Percentiles rank a stretch among this genome's conserved stretches.
Evolutionary conservation across 495 filamentous ascomycete species (phyloP).

Genomic region (Podospora bellae-mahoneyi): DNA sequence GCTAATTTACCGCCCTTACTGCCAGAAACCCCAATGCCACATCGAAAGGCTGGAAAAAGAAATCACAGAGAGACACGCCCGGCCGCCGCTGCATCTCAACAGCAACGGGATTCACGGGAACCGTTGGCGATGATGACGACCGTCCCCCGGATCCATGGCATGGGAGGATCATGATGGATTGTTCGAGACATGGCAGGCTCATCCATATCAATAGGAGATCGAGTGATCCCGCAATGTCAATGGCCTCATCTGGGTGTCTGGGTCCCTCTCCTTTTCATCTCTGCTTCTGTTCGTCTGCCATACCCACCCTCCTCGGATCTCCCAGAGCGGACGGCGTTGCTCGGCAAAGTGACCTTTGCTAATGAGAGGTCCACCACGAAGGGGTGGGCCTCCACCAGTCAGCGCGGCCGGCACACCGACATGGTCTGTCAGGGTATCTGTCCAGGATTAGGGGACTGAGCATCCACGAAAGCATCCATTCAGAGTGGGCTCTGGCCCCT

Average conservation of each 20-base stretch:
- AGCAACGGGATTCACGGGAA: neutral
- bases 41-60: slow-evolving; percentile 3
- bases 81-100: neutral
- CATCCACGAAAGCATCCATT: slow-evolving; percentile 15
- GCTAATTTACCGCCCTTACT: slow-evolving; percentile 12
- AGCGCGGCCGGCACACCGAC: slow-evolving; percentile 24
- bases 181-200: neutral
- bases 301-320: slow-evolving; percentile 4
- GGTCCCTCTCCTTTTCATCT: neutral
- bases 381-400: slow-evolving; percentile 24
- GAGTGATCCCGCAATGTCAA: neutral
- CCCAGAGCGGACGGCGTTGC: slow-evolving; percentile 10
- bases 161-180: neutral
- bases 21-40: slow-evolving; percentile 9
- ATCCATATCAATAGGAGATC: neutral
- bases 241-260: neutral
- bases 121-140: neutral
- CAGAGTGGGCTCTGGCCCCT: slow-evolving; percentile 16
- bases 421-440: slow-evolving; percentile 8
- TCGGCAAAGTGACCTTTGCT: slow-evolving; percentile 19
- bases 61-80: neutral
- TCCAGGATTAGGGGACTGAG: slow-evolving; percentile 11
- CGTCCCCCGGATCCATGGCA: neutral
- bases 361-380: slow-evolving; percentile 32
- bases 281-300: neutral